These are phyloP conservation scores for Paxillus involutus DNA, from an alignment of 768 basidiomycete genomes.

Conservation along the genomic window DNA sequence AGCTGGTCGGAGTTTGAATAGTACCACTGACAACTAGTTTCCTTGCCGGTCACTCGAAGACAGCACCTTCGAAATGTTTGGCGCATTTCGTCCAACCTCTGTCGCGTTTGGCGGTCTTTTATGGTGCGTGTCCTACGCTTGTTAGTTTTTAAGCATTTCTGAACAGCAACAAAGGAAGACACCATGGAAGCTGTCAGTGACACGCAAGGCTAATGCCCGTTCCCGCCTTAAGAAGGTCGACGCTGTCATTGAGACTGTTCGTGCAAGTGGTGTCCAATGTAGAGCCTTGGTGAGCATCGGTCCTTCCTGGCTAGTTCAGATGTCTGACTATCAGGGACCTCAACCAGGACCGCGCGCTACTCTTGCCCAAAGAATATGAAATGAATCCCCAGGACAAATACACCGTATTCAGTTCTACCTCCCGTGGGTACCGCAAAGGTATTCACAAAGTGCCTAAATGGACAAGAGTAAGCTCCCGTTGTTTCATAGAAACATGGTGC, in stretches of 20 bases:
- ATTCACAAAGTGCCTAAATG: conserved; percentile 98
- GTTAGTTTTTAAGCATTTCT: neutral
- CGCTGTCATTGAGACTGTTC: conserved; percentile 86
- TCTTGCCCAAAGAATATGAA: conserved; percentile 89
- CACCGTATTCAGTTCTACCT: conserved; percentile 76
- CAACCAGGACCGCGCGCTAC: conserved; percentile 66
- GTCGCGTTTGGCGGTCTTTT: conserved; percentile 75
- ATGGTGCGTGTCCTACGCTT: conserved; percentile 53
- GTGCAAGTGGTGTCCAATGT: conserved; percentile 78
- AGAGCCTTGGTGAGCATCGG: conserved; percentile 62
- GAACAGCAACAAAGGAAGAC: conserved; percentile 66
- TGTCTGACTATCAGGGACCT: neutral
- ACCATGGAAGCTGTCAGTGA: conserved; percentile 89
- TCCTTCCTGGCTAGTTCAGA: neutral
- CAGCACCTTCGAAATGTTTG: conserved; percentile 59
- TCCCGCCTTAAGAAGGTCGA: conserved; percentile 91
- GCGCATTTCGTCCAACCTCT: conserved; percentile 75
- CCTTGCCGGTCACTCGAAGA: neutral
- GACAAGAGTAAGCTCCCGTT: conserved; percentile 67
- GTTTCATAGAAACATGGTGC: neutral
- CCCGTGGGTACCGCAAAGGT: conserved; percentile 83
- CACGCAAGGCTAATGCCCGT: conserved; percentile 91
- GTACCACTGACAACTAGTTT: conserved; percentile 13
- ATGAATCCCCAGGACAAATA: conserved; percentile 96
- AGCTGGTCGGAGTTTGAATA: conserved; percentile 21